A percentile compares a stretch with the other conserved stretches of the same genome.
phyloP scores from a whole-genome alignment of 2,329 filamentous ascomycete species.

The Phialocephala sp. region DNA sequence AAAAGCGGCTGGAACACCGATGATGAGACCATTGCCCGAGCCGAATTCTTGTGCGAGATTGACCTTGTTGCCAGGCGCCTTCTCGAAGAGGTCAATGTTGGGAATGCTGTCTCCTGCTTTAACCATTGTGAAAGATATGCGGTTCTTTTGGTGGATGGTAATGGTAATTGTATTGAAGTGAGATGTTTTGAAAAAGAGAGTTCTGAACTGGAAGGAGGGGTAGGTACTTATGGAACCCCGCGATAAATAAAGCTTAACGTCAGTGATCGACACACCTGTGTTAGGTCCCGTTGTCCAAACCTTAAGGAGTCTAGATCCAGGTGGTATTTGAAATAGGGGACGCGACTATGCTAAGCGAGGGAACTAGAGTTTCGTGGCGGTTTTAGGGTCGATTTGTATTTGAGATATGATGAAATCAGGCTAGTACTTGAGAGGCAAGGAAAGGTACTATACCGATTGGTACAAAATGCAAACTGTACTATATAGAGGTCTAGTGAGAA shows the following conservation, averaged over 20 bases:
- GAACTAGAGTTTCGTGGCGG: neutral
- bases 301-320: neutral
- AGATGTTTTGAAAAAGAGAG: constrained; percentile 6
- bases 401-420: neutral
- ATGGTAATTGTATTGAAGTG: neutral
- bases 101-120: constrained; percentile 82
- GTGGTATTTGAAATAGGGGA: constrained; percentile 14
- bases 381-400: neutral
- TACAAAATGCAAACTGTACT: neutral
- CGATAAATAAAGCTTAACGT: neutral
- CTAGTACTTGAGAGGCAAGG: too few relatives aligned
- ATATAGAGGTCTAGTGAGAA: neutral
- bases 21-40: constrained; percentile 76
- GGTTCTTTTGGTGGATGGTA: neutral
- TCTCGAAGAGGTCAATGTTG: constrained; percentile 76
- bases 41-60: constrained; percentile 76
- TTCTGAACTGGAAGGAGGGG: constrained; percentile 1
- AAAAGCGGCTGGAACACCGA: constrained; percentile 85
- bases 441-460: too few relatives aligned
- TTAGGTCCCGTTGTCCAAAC: constrained; percentile 2
- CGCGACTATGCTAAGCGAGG: neutral
- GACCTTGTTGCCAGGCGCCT: constrained; percentile 87
- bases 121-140: constrained; percentile 51
- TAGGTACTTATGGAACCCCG: neutral
- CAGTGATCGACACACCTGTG: neutral